Evolutionary conservation across 2,329 filamentous ascomycete genomes (phyloP).

Genomic region (Amauroascus niger): DNA sequence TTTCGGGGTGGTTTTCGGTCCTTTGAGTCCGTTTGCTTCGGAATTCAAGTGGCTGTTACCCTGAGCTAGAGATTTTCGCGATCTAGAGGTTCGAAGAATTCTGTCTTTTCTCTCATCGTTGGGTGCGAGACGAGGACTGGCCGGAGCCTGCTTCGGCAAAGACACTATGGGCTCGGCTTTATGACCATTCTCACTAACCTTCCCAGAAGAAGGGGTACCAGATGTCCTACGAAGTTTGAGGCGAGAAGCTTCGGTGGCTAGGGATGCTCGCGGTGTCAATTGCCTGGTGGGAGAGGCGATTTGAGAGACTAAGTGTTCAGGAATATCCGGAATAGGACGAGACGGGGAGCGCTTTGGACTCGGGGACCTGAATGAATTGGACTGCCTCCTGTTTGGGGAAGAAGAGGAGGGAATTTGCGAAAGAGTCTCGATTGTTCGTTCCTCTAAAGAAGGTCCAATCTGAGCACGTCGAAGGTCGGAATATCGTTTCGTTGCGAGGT

Average conservation of each 20-base stretch:
- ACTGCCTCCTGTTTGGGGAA: slow-evolving; percentile 53
- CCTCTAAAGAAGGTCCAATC: slow-evolving; percentile 55
- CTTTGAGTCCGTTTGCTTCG: slow-evolving; percentile 26
- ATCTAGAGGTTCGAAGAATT: slow-evolving; percentile 35
- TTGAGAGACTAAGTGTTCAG: not conserved
- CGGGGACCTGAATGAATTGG: slow-evolving; percentile 46
- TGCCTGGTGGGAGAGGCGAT: not conserved
- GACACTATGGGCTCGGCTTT: not conserved
- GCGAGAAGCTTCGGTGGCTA: not conserved
- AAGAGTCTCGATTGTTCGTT: slow-evolving; percentile 78
- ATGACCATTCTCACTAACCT: not conserved
- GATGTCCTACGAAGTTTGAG: not conserved
- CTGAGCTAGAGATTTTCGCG: slow-evolving; percentile 46
- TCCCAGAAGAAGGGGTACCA: not conserved
- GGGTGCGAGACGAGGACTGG: not conserved
- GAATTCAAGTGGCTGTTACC: slow-evolving; percentile 35
- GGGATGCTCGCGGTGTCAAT: not conserved
- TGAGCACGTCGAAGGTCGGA: not conserved
- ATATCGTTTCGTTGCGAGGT: not conserved
- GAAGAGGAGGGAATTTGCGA: slow-evolving; percentile 71
- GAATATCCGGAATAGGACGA: slow-evolving; percentile 13
- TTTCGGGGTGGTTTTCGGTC: not conserved
- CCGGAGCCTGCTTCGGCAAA: slow-evolving; percentile 2
- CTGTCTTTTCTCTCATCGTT: slow-evolving; percentile 42
- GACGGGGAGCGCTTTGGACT: slow-evolving; percentile 27